Percentiles rank a stretch among this genome's conserved stretches.
Conservation (phyloP, 345 rosid genomes). For the Trapa incisa region DNA sequence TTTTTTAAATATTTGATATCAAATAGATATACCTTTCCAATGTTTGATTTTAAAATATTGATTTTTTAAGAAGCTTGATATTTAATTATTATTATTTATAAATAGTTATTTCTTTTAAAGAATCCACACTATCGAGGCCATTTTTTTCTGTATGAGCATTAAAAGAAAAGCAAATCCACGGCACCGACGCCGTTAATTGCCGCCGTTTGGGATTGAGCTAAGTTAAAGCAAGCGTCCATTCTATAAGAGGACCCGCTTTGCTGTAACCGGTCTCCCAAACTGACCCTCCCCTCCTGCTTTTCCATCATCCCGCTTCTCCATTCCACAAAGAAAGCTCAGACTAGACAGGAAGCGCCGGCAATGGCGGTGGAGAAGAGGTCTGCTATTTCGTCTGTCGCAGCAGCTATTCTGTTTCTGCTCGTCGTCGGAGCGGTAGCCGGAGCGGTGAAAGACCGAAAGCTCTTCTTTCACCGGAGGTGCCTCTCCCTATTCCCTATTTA, state of each 20-base stretch:
- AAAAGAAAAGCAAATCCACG: background rate
- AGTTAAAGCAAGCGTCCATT: background rate
- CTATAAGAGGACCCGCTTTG: constrained; percentile 6
- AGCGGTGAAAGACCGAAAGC: background rate
- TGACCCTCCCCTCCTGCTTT: background rate
- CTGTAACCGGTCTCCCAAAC: background rate
- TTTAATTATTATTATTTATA: too few species aligned
- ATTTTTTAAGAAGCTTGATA: too few species aligned
- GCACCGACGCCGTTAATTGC: background rate
- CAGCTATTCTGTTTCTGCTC: background rate
- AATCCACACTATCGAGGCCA: too few species aligned
- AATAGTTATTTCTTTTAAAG: too few species aligned
- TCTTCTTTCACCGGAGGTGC: background rate
- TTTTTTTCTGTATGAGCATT: too few species aligned
- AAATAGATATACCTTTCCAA: too few species aligned
- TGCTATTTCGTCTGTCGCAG: background rate
- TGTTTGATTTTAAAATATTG: too few species aligned
- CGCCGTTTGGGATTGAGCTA: background rate
- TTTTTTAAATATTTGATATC: too few species aligned
- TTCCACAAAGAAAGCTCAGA: background rate
- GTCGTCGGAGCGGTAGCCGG: constrained; percentile 8
- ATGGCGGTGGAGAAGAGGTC: constrained; percentile 3
- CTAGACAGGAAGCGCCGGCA: background rate
- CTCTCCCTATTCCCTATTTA: background rate
- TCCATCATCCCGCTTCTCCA: background rate